Base-by-base conservation (phyloP, 176 grass and related monocot species). In the Themeda triandra region DNA sequence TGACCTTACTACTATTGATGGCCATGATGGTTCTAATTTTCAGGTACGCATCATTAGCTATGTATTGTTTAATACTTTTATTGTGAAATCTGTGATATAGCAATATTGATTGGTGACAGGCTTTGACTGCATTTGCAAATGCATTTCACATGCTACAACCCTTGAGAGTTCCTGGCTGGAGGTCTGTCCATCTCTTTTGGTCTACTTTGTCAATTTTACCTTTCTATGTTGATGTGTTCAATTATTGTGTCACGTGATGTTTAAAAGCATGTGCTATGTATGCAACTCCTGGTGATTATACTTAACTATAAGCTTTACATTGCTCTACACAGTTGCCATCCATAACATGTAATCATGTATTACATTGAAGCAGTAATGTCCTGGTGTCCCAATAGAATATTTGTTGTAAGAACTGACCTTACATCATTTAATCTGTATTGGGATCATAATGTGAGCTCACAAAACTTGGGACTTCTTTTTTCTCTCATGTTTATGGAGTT, bases 1-100 rank as follows among this genome's bases (percentile, higher is more conserved):
- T 82, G 94, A 96, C 63, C 82, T 91, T 85, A 76, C 77, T 84
- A 91, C 84, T 64, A 76, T 87, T 54, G 94, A 93, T 44, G 63
- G 68, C 35, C 68, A 84, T 72, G 94, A 93, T 79, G 78, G 80
- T 77, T 77, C 80, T 77, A 96, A 96, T 77, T 93, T 87, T 80
- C 84, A 91, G 93, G 91, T 96, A 88, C 66, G 33, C 46, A 31
- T 85, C 24, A 71, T 72, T 73, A 53, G 63, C 41, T 15, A 51
- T 78, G 8, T 71, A 71, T 44, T 62, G 21, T 83, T 72, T 73
- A 48, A 73, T 73, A 19, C 44, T 73, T 73, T 31, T 45, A 23
- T 64, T 24, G 41, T 54, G 73, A 12, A 24, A 73, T 21, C 17
- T 66, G 58, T 53, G 37, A 73, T 51, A 63, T 79, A 53, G 28